Conservation (phyloP, 139 green algal species). For the Closterium sp. region DNA sequence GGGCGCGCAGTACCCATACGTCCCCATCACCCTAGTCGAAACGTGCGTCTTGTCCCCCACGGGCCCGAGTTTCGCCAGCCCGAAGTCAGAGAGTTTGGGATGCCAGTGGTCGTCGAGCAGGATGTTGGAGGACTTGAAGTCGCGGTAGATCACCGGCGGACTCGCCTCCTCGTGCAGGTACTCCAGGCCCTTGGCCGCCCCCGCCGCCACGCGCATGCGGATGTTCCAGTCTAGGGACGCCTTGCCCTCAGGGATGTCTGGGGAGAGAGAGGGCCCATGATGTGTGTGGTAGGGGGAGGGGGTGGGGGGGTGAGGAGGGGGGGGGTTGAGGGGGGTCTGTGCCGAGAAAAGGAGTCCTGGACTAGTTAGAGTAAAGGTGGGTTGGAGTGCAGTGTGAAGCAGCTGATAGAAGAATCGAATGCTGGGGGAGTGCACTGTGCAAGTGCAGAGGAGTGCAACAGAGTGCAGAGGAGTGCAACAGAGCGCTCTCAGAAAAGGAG, state of each 20-base stretch:
- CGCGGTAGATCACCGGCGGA: slow-evolving; percentile 62
- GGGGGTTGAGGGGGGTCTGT: too few relatives aligned
- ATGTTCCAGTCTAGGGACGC: slow-evolving; percentile 47
- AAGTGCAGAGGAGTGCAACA: too few relatives aligned
- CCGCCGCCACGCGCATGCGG: slow-evolving; percentile 45
- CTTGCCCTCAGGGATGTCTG: slow-evolving; percentile 33
- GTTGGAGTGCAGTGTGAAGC: too few relatives aligned
- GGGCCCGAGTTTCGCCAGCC: slow-evolving; percentile 56
- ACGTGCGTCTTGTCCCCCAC: slow-evolving; percentile 51
- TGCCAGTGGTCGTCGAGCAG: slow-evolving; percentile 72
- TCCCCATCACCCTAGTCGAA: slow-evolving; percentile 55
- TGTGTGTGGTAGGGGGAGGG: background rate
- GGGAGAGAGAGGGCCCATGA: background rate
- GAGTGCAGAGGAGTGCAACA: too few relatives aligned
- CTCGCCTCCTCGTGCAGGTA: slow-evolving; percentile 60
- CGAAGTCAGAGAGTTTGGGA: slow-evolving; percentile 77
- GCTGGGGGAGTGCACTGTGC: too few relatives aligned
- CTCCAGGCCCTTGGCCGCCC: slow-evolving; percentile 44
- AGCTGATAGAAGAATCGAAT: too few relatives aligned
- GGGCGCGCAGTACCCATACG: slow-evolving; percentile 78
- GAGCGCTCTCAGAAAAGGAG: too few relatives aligned
- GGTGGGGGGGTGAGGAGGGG: background rate
- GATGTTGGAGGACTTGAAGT: slow-evolving; percentile 63
- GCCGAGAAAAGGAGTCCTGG: too few relatives aligned
- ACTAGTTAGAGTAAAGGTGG: too few relatives aligned